Evolutionary conservation across 148 eudicot genomes (phyloP), one percentile per base, ranked within the genome.

Genomic region (Rheum nobile): DNA sequence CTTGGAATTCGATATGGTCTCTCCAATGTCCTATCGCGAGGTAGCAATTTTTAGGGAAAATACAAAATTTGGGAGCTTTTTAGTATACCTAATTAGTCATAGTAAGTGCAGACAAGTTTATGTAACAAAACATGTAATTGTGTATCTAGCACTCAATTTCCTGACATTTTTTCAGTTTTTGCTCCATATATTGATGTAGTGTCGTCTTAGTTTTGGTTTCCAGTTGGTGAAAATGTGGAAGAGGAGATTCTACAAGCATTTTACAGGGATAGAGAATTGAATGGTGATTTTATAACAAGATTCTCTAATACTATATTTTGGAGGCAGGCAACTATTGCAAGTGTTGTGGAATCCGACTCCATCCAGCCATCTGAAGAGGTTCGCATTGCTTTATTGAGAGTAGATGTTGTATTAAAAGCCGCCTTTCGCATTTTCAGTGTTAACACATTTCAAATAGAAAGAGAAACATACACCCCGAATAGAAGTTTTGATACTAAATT

Each of bases 211-310:
- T 69, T 32, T 77, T 75, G 55, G 72, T 75, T 78, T 29, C 37
- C 80, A 84, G 87, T 73, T 4, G 75, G 70, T 73, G 82, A 77
- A 69, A 41, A 35, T 47, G 80, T 72, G 9, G 81, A 84, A 69
- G 87, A 84, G 41, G 87, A 80, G 24, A 75, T 82, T 75, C 68
- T 82, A 35, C 75, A 61, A 76, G 87, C 75, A 55, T 84, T 84
- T 74, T 75, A 77, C 57, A 78, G 77, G 65, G 85, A 84, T 77
- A 84, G 87, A 71, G 83, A 75, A 61, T 39, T 82, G 71, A 78
- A 84, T 74, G 85, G 85, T 24, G 87, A 84, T 80, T 61, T 84
- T 55, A 55, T 84, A 46, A 73, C 87, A 69, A 82, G 72, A 76
- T 67, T 7, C 63, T 75, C 83, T 42, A 84, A 84, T 73, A 75